A percentile compares a stretch with the other conserved stretches of the same genome.
Conservation (phyloP, 192 early-diverging fungal species). For the Lunasporangiospora selenospora region DNA sequence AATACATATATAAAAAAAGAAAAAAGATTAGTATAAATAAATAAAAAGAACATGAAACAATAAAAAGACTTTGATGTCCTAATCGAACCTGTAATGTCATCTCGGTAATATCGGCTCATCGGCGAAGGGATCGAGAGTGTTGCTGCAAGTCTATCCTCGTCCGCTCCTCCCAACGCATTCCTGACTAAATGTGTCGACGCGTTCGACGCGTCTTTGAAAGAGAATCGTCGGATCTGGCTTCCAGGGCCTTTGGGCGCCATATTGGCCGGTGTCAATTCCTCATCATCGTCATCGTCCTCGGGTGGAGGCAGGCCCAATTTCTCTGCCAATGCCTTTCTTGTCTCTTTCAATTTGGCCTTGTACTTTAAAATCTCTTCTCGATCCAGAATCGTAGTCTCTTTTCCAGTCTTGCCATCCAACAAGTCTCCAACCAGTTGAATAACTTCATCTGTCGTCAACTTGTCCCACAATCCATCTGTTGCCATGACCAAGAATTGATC, state of each 20-base stretch:
- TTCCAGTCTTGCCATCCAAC: constrained; percentile 47
- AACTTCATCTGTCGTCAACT: constrained; percentile 70
- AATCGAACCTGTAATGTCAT: constrained; percentile 77
- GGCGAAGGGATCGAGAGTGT: constrained; percentile 73
- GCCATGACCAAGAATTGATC: constrained; percentile 84
- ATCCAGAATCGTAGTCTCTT: constrained; percentile 21
- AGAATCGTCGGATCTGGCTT: constrained; percentile 37
- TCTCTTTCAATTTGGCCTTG: constrained; percentile 10
- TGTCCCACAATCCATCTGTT: constrained; percentile 86
- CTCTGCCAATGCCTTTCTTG: constrained; percentile 14
- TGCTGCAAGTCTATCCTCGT: constrained; percentile 65
- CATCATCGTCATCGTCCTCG: constrained; percentile 14
- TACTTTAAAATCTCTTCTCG: constrained; percentile 12
- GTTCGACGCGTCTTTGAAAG: constrained; percentile 56
- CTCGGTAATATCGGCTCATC: constrained; percentile 72
- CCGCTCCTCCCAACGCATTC: constrained; percentile 65
- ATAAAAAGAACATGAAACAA: neutral
- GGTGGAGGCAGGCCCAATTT: too few relatives aligned
- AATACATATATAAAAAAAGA: too few relatives aligned
- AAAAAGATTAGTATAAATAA: neutral
- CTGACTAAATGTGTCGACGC: constrained; percentile 78
- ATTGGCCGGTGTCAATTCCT: constrained; percentile 38
- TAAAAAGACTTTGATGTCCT: neutral
- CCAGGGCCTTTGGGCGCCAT: constrained; percentile 33
- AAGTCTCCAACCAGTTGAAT: constrained; percentile 53